Base-by-base conservation (phyloP, 148 eudicot species). In the Rhododendron kiyosumense region DNA sequence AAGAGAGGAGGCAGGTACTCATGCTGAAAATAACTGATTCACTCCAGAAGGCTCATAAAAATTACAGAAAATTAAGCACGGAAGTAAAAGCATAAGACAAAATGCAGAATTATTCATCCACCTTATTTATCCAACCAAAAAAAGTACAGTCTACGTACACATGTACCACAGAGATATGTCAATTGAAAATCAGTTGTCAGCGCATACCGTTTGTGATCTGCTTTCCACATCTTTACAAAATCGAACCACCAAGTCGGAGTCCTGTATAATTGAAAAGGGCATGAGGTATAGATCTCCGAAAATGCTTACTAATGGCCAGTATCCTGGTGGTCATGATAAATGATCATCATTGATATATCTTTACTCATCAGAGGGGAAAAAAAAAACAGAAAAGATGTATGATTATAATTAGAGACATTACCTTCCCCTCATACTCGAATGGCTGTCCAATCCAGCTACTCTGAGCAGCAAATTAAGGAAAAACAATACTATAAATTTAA, bases 151-250 rank as follows among this genome's bases (percentile, higher is more conserved):
- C 1, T 24, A 51, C 20, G 20, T 49, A 59, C 59, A 84, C 57
- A 38, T 36, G 38, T 51, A 17, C 52, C 30, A 36, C 12, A 46
- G 45, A 24, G 10, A 71, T 52, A 84, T 73, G 24, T 30, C 57
- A 79, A 59, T 71, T 38, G 67, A 54, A 79, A 83, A 79, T 18
- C 43, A 41, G 34, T 48, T 49, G 45, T 9, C 7, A 77, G 65
- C 14, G 12, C 83, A 65, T 94, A 96, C 99, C 92, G 61, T 59
- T 49, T 95, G 94, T 48, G 99, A 91, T 93, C 98, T 92, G 85
- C 88, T 91, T 89, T 96, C 98, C 79, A 96, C 99, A 81, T 95
- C 98, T 90, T 95, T 95, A 90, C 99, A 96, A 88, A 96, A 96
- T 90, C 95, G 91, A 84, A 96, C 91, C 28, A 88, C 98, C 90